A percentile compares a stretch with the other conserved stretches of the same genome.
Conservation (phyloP, 257 asterid species). For the Nicotiana paniculata region DNA sequence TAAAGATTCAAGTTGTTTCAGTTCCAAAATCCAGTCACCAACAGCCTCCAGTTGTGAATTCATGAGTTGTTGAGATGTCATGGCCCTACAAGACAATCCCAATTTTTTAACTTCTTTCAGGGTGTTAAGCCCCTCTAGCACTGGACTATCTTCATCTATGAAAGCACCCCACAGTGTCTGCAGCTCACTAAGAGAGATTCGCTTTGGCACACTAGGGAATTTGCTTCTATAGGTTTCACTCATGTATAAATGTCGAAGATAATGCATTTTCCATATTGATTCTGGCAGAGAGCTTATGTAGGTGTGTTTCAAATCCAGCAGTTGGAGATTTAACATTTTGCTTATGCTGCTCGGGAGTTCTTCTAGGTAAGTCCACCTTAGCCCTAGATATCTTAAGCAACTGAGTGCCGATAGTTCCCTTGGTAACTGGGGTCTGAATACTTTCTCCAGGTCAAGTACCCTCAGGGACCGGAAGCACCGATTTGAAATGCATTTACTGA, state of each 20-base stretch:
- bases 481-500: conserved; percentile 15
- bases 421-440: conserved; percentile 25
- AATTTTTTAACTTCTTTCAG: conserved; percentile 10
- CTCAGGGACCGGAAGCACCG: conserved; percentile 16
- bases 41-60: background rate
- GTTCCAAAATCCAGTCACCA: conserved; percentile 15
- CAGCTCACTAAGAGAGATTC: conserved; percentile 8
- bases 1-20: conserved; percentile 7
- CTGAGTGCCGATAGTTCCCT: background rate
- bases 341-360: conserved; percentile 12
- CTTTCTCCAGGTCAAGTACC: conserved; percentile 24
- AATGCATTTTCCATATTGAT: conserved; percentile 26
- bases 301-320: conserved; percentile 29
- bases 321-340: conserved; percentile 15
- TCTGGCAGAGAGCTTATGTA: conserved; percentile 23
- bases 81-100: conserved; percentile 22
- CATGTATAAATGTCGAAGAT: conserved; percentile 23
- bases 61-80: background rate
- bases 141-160: conserved; percentile 14
- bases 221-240: conserved; percentile 28
- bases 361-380: conserved; percentile 28
- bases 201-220: conserved; percentile 9
- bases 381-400: conserved; percentile 17
- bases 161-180: conserved; percentile 31
- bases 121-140: conserved; percentile 12